Base-by-base conservation (phyloP, 1,139 yeast genomes). In the Yamadazyma spencermartinsiae region DNA sequence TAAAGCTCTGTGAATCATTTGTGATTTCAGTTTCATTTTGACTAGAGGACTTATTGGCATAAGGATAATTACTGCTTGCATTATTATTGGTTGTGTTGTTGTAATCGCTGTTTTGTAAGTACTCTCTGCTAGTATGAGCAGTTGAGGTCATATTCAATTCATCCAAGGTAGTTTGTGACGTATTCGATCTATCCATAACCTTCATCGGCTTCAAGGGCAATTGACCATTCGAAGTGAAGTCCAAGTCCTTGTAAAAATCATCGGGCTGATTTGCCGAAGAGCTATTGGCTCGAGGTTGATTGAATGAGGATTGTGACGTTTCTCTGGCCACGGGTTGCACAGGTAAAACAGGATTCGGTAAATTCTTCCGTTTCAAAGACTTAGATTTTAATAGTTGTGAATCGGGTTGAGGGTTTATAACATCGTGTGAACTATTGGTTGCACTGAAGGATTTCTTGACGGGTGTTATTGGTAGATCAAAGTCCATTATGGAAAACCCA, bases 161-260 rank as follows among this genome's bases (percentile, higher is more conserved):
- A 13, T 42, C 48, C 10, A 49, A 27, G 3, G 47, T 41, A 4
- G 53, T 39, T 27, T 45, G 44, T 7, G 52, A 49, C 5, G 40
- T 25, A 28, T 44, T 44, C 7, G 50, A 43, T 35, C 52, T 41
- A 24, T 45, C 46, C 58, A 69, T 53, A 5, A 65, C 63, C 37
- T 55, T 63, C 76, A 71, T 70, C 8, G 72, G 74, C 45, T 71
- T 71, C 54, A 58, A 45, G 0, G 76, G 76, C 17, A 70, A 56
- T 39, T 63, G 61, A 2, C 76, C 76, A 50, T 69, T 67, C 6
- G 71, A 59, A 2, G 76, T 70, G 50, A 70, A 71, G 44, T 71
- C 76, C 46, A 70, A 51, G 36, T 60, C 63, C 32, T 60, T 59
- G 43, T 71, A 70, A 31, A 49, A 48, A 25, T 57, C 63, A 10